A percentile compares a stretch with the other conserved stretches of the same genome.
Evolutionary conservation across 129 eudicot species (phyloP).

Genomic region (Tanacetum coccineum): DNA sequence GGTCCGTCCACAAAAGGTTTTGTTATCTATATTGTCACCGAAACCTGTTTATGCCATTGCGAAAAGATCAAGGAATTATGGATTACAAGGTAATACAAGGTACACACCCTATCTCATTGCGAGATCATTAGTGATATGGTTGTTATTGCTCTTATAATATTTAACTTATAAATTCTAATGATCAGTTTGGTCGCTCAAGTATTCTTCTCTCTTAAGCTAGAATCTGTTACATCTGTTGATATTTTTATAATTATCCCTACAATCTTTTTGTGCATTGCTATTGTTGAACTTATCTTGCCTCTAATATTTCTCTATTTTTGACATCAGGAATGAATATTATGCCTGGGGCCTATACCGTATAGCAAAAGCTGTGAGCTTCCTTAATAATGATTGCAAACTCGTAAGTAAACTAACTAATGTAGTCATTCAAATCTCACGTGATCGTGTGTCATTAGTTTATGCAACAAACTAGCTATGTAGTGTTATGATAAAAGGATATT

Average conservation of each 20-base stretch:
- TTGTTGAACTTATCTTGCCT: not conserved
- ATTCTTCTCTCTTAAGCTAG: conserved; percentile 10
- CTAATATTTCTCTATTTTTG: conserved; percentile 18
- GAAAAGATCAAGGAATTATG: conserved; percentile 92
- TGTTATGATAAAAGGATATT: conserved; percentile 7
- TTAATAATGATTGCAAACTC: conserved; percentile 95
- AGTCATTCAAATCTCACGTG: not conserved
- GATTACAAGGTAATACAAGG: conserved; percentile 85
- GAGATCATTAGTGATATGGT: conserved; percentile 2
- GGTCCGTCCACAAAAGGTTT: conserved; percentile 68
- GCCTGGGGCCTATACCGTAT: conserved; percentile 97
- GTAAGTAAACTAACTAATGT: conserved; percentile 41
- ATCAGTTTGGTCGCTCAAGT: not conserved
- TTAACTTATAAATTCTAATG: not conserved
- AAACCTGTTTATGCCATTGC: conserved; percentile 94
- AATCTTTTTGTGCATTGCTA: conserved; percentile 7
- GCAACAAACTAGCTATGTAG: not conserved
- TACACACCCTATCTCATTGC: conserved; percentile 25
- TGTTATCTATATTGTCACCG: conserved; percentile 91
- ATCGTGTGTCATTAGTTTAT: conserved; percentile 10
- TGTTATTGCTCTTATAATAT: conserved; percentile 1
- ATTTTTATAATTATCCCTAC: not conserved
- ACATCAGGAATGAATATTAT: conserved; percentile 82
- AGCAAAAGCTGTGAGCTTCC: conserved; percentile 97
- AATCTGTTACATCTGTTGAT: not conserved